These are phyloP conservation scores for Chamaecrista fasciculata DNA, from an alignment of 306 rosid genomes.

Conservation along the genomic window DNA sequence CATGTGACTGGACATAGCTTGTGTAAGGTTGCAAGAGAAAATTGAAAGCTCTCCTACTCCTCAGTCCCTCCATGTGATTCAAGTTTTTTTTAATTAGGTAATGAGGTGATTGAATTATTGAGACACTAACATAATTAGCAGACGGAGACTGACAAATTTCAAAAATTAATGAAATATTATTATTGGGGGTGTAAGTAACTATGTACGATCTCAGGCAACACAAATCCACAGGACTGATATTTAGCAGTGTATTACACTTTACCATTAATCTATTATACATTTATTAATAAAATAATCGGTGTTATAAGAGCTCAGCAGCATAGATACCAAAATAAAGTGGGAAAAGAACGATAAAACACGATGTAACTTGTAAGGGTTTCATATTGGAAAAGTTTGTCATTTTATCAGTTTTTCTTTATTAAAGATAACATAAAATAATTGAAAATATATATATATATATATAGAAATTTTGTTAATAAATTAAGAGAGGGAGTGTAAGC, in stretches of 20 bases:
- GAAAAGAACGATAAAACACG: background rate
- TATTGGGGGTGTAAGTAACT: background rate
- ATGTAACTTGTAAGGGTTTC: too few relatives aligned
- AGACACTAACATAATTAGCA: background rate
- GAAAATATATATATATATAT: too few relatives aligned
- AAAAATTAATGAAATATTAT: background rate
- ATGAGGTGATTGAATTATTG: background rate
- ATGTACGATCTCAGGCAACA: constrained; percentile 31
- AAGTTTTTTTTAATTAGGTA: too few relatives aligned
- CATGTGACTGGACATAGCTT: background rate
- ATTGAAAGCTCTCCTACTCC: background rate
- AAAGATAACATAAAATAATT: too few relatives aligned
- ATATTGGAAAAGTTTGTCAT: too few relatives aligned
- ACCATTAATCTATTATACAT: too few relatives aligned
- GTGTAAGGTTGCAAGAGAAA: background rate
- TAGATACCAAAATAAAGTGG: constrained; percentile 30
- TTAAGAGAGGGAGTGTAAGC: constrained; percentile 40
- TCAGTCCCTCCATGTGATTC: background rate
- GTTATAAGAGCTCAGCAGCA: background rate
- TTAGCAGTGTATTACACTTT: background rate
- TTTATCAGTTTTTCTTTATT: too few relatives aligned
- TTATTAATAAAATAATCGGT: too few relatives aligned
- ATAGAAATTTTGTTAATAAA: constrained; percentile 11
- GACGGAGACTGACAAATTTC: background rate
- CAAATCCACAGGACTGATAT: constrained; percentile 31